These are phyloP conservation scores for Rhodomyrtus psidioides DNA, from an alignment of 441 rosid species.

Conservation along the genomic window DNA sequence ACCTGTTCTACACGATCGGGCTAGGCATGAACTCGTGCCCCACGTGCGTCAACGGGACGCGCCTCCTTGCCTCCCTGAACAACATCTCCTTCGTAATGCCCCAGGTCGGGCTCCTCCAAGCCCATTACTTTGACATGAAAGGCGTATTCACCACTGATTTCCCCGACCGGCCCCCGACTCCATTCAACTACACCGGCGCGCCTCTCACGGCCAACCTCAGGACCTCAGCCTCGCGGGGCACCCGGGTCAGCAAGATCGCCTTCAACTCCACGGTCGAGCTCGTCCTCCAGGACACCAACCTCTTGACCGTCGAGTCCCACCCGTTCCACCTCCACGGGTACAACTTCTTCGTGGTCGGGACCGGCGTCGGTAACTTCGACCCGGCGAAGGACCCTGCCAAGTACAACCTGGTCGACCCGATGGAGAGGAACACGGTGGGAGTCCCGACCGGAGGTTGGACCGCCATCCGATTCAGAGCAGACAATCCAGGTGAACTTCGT, in stretches of 20 bases:
- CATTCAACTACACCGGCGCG: conserved; percentile 50
- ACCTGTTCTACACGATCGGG: conserved; percentile 43
- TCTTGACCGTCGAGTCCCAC: conserved; percentile 46
- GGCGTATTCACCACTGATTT: conserved; percentile 53
- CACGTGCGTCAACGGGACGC: conserved; percentile 32
- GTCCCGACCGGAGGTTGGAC: conserved; percentile 75
- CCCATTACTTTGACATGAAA: conserved; percentile 36
- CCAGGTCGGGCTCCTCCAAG: conserved; percentile 41
- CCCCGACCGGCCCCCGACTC: conserved; percentile 44
- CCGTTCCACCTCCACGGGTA: conserved; percentile 80
- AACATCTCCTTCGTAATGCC: conserved; percentile 47
- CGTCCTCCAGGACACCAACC: conserved; percentile 49
- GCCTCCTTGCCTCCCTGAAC: conserved; percentile 46
- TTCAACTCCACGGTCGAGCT: conserved; percentile 59
- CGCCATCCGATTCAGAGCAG: conserved; percentile 51
- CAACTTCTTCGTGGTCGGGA: conserved; percentile 53
- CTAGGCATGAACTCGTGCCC: conserved; percentile 44
- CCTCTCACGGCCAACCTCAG: conserved; percentile 34
- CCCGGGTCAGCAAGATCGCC: conserved; percentile 37
- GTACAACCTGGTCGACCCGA: conserved; percentile 50
- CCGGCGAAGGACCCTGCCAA: conserved; percentile 38
- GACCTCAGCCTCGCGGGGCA: conserved; percentile 20
- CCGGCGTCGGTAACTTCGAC: conserved; percentile 54
- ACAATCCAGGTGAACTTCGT: conserved; percentile 47
- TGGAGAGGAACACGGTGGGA: conserved; percentile 52